Evolutionary conservation across 352 stramenopile genomes (phyloP).

Genomic region (Globisporangium yorkense): DNA sequence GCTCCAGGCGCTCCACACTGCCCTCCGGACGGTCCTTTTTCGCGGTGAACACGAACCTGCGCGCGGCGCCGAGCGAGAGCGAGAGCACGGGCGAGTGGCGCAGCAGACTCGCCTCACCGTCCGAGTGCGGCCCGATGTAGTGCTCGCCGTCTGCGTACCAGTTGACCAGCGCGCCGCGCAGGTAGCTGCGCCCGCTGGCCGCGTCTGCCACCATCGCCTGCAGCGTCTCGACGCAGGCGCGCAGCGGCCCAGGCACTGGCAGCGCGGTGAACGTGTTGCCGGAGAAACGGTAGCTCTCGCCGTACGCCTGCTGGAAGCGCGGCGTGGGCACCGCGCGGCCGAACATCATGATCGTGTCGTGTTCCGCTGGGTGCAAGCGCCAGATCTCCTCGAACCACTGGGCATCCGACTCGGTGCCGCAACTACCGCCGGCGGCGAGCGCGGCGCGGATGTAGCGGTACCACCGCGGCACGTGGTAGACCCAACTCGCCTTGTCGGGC

Average conservation of each 20-base stretch:
- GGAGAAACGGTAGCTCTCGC: constrained; percentile 49
- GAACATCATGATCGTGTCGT: constrained; percentile 69
- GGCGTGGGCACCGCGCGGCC: constrained; percentile 50
- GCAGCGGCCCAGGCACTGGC: constrained; percentile 28
- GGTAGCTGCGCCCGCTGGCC: constrained; percentile 11
- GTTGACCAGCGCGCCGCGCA: constrained; percentile 66
- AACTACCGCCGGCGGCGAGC: too few species aligned
- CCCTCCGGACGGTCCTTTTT: not conserved
- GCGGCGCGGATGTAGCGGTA: constrained; percentile 23
- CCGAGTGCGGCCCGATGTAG: constrained; percentile 75
- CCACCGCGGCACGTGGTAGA: constrained; percentile 56
- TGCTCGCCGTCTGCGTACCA: constrained; percentile 83
- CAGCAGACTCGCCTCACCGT: constrained; percentile 59
- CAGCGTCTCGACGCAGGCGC: constrained; percentile 38
- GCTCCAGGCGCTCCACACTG: constrained; percentile 14
- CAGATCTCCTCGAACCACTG: constrained; percentile 37
- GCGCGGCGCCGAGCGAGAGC: constrained; percentile 30
- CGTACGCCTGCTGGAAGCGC: constrained; percentile 65
- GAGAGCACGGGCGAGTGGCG: constrained; percentile 27
- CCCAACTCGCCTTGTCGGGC: constrained; percentile 34
- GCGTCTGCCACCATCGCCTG: constrained; percentile 36
- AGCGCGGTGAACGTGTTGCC: constrained; percentile 44
- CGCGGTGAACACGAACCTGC: constrained; percentile 27
- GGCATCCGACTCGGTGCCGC: not conserved
- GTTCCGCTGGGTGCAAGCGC: constrained; percentile 47